phyloP scores from a whole-genome alignment of 2,329 filamentous ascomycete species.

The Sarocladium strictum region DNA sequence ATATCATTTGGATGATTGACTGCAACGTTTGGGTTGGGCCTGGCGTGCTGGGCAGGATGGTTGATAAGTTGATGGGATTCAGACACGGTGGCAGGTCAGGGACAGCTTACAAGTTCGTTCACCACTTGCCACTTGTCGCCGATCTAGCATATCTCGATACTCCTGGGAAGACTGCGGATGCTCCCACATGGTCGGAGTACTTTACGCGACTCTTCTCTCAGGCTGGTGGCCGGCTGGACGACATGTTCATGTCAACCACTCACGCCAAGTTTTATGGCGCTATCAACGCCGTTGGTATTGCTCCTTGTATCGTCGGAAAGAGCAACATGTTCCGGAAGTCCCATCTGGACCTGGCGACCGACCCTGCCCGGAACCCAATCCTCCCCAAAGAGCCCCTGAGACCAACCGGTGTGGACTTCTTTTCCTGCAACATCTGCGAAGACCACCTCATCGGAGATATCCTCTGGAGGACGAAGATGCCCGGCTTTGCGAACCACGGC shows the following conservation, averaged over 20 bases:
- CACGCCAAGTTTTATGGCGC: constrained; percentile 98
- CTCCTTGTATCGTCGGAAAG: constrained; percentile 92
- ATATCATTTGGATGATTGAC: constrained; percentile 91
- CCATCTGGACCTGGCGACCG: constrained; percentile 72
- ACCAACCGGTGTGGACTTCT: constrained; percentile 75
- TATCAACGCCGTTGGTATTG: constrained; percentile 87
- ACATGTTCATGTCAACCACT: constrained; percentile 87
- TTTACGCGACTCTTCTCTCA: constrained; percentile 27
- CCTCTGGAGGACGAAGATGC: constrained; percentile 68
- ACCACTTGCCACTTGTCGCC: constrained; percentile 86
- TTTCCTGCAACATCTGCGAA: constrained; percentile 95
- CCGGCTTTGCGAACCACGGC: constrained; percentile 70
- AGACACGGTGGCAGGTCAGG: constrained; percentile 38
- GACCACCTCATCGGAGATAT: constrained; percentile 93
- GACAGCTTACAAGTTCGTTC: constrained; percentile 80
- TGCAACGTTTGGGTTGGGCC: constrained; percentile 91
- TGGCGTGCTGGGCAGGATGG: constrained; percentile 79
- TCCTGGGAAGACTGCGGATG: constrained; percentile 20
- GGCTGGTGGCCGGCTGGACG: constrained; percentile 80
- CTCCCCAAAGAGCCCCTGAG: constrained; percentile 34
- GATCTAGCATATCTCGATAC: constrained; percentile 46
- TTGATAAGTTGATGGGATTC: constrained; percentile 76
- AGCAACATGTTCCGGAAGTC: constrained; percentile 97
- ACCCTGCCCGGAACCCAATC: constrained; percentile 39
- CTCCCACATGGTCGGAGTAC: constrained; percentile 25